A percentile compares a stretch with the other conserved stretches of the same genome.
These are phyloP conservation scores for Achlya hypogyna DNA, from an alignment of 352 stramenopile genomes.

Conservation along the genomic window DNA sequence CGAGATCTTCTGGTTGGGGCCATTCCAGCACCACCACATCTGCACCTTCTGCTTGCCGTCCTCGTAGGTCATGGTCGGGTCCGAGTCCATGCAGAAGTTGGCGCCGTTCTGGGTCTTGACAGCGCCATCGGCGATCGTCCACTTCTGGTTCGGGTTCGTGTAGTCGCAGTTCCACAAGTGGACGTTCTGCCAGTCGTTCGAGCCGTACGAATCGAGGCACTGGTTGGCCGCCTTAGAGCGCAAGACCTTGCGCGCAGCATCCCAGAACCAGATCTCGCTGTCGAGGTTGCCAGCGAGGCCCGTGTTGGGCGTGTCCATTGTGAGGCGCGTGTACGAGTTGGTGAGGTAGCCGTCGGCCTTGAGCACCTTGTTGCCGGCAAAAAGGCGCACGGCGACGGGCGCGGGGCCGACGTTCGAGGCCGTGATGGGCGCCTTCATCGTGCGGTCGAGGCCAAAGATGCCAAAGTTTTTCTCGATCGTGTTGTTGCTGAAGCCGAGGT, in stretches of 20 bases:
- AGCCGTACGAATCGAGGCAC: conserved; percentile 48
- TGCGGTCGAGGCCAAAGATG: conserved; percentile 38
- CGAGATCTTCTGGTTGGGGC: conserved; percentile 5
- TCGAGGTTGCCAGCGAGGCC: neutral
- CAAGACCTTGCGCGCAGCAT: conserved; percentile 33
- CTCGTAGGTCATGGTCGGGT: neutral
- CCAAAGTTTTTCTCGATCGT: conserved; percentile 61
- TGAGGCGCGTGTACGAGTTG: conserved; percentile 37
- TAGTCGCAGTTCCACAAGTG: conserved; percentile 28
- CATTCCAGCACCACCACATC: conserved; percentile 3
- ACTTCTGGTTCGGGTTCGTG: conserved; percentile 12
- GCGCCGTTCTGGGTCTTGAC: conserved; percentile 7
- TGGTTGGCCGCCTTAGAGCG: conserved; percentile 60
- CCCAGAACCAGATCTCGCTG: conserved; percentile 51
- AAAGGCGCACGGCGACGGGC: conserved; percentile 21
- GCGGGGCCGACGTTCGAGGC: conserved; percentile 28
- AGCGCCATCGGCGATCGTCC: neutral
- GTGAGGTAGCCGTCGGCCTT: conserved; percentile 29
- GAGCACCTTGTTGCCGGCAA: conserved; percentile 23
- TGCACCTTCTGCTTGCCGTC: conserved; percentile 11
- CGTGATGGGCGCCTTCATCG: conserved; percentile 52
- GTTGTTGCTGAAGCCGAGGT: conserved; percentile 44
- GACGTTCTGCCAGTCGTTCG: conserved; percentile 6
- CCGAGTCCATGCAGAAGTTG: conserved; percentile 20
- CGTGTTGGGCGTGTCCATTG: conserved; percentile 30